Evolutionary conservation across 352 stramenopile genomes (phyloP), one percentile per base, ranked within the genome.

Genomic region (Peronospora belbahrii): DNA sequence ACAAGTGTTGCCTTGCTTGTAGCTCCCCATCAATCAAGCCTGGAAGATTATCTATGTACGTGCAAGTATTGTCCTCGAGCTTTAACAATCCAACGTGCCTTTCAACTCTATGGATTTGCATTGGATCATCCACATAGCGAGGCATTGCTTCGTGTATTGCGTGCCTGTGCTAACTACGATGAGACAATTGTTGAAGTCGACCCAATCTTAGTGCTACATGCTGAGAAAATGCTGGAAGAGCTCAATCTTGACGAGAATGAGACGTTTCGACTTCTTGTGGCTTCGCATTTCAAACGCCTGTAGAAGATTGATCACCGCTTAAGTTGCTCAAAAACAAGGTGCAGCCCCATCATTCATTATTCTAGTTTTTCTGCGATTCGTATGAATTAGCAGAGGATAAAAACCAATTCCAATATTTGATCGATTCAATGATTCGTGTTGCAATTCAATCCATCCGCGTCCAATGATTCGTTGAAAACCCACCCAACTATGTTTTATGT

Each of bases 101-200:
- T 83, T 37, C 48, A 70, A 28, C 52, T 73, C 23, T 70, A 70
- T 19, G 50, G 62, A 36, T 65, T 73, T 19, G 39, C 66, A 27
- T 41, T 71, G 14, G 48, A 77, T 33, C 49, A 65, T 35, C 52
- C 42, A 0, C 44, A 74, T 23, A 65, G 48, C 35, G 43, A 64
- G 10, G 47, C 52, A 4, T 23, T 88, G 8, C 51, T 77, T 6
- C 70, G 73, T 17, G 64, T 89, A 2, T 49, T 89, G 19, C 73
- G 69, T 10, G 78, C 65, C 0, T 85, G 67, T 18, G 67, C 66
- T 9, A 87, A 78, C 23, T 89, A 85, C 49, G 71, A 89, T 34
- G 78, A 89, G 52, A 83, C 72, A 6, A 62, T 71, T 43, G 15
- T 71, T 36, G 52, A 71, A 52, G 38, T 62, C 32, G 59, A 74